Percentiles rank a stretch among this genome's conserved stretches.
Evolutionary conservation across 2,329 filamentous ascomycete species (phyloP).

Genomic region (Ceratocystis alfenasii): DNA sequence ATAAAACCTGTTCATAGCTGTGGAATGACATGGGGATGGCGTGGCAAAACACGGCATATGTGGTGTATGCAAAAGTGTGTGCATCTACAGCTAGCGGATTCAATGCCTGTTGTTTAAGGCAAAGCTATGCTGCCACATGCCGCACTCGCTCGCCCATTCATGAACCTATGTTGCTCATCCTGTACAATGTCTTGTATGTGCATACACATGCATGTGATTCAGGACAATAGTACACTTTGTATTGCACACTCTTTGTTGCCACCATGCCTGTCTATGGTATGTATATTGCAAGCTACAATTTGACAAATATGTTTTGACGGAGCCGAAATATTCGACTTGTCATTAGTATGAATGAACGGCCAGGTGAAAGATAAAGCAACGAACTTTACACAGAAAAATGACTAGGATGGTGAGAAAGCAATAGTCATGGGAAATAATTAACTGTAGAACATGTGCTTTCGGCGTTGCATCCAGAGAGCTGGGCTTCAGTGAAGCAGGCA

Average conservation of each 20-base stretch:
- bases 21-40: too few relatives aligned
- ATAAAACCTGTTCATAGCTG: too few relatives aligned
- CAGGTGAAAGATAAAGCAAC: neutral
- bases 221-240: neutral
- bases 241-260: neutral
- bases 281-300: neutral
- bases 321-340: neutral
- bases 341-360: too few relatives aligned
- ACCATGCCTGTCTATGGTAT: neutral
- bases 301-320: neutral
- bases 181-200: neutral
- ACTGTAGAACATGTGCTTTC: too few relatives aligned
- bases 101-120: constrained; percentile 4
- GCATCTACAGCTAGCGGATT: neutral
- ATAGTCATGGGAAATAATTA: too few relatives aligned
- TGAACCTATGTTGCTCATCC: neutral
- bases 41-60: too few relatives aligned
- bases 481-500: too few relatives aligned
- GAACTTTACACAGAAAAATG: too few relatives aligned
- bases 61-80: neutral
- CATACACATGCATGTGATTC: neutral
- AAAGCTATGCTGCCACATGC: neutral
- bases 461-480: too few relatives aligned
- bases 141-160: too few relatives aligned
- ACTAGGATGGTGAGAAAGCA: too few relatives aligned